Conservation (phyloP, 345 rosid species). For the Turritis glabra region DNA sequence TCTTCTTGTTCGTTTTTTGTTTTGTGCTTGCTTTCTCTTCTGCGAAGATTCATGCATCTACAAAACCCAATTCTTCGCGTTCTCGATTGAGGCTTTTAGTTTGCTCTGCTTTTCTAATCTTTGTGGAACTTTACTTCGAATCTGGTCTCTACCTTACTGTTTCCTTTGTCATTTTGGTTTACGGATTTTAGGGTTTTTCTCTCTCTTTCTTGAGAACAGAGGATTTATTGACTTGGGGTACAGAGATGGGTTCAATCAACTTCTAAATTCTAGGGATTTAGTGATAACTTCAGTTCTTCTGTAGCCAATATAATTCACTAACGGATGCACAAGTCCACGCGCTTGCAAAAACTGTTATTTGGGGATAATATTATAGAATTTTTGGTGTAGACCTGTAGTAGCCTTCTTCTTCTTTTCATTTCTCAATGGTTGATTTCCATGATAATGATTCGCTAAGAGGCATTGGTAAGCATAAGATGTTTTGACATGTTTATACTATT, state of each 20-base stretch:
- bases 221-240: conserved; percentile 8
- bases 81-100: not conserved
- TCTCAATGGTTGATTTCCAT: not conserved
- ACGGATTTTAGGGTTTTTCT: conserved; percentile 21
- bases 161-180: not conserved
- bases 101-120: too few species aligned
- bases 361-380: not conserved
- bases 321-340: conserved; percentile 3
- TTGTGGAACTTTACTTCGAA: conserved; percentile 22
- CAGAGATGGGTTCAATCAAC: not conserved
- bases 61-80: not conserved
- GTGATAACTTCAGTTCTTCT: conserved; percentile 4
- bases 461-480: not conserved
- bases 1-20: not conserved
- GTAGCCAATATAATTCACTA: conserved; percentile 13
- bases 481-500: conserved; percentile 9
- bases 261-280: not conserved
- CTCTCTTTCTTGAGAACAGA: not conserved
- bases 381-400: not conserved
- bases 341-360: conserved; percentile 1
- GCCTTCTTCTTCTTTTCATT: not conserved
- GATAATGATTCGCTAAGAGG: conserved; percentile 1
- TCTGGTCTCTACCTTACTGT: conserved; percentile 7
- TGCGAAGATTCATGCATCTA: not conserved
- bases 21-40: not conserved